Evolutionary conservation across 163 green algal species (phyloP), one percentile per base, ranked within the genome.

Genomic region (Scenedesmus sp.): DNA sequence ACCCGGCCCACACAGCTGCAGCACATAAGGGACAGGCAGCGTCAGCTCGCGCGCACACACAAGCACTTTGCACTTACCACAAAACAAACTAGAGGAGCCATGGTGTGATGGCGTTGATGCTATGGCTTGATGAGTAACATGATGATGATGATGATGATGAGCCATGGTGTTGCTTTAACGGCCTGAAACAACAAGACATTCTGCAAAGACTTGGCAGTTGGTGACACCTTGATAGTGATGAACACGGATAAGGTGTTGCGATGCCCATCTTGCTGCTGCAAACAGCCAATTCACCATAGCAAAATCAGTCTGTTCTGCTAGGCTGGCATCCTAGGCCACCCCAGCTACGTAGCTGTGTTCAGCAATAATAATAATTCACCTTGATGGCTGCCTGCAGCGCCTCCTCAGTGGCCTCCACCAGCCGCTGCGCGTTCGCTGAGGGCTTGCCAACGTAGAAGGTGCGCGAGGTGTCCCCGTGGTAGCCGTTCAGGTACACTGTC

Each of bases 391-490:
- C 95, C 1, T 97, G 93, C 73, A 99, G 92, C 1, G 95, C 94
- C 86, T 97, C 88, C 86, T 97, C 95, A 0, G 96, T 99, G 5
- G 96, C 94, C 76, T 98, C 95, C 73, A 94, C 96, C 88, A 99
- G 94, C 66, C 94, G 74, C 89, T 94, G 85, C 18, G 96, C 97
- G 16, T 94, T 92, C 0, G 96, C 86, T 1, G 86, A 20, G 13
- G 86, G 64, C 7, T 52, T 83, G 56, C 83, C 98, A 8, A 98
- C 96, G 54, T 95, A 96, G 84, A 99, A 99, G 94, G 98, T 99
- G 67, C 93, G 82, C 0, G 95, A 98, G 26, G 98, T 99, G 93
- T 99, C 98, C 13, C 98, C 98, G 93, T 99, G 98, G 94, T 99
- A 98, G 8, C 98, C 98, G 94, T 99, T 93, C 55, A 98, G 90